These are phyloP conservation scores for Yamadazyma taylorii DNA, from an alignment of 1,139 yeast genomes.

Conservation along the genomic window DNA sequence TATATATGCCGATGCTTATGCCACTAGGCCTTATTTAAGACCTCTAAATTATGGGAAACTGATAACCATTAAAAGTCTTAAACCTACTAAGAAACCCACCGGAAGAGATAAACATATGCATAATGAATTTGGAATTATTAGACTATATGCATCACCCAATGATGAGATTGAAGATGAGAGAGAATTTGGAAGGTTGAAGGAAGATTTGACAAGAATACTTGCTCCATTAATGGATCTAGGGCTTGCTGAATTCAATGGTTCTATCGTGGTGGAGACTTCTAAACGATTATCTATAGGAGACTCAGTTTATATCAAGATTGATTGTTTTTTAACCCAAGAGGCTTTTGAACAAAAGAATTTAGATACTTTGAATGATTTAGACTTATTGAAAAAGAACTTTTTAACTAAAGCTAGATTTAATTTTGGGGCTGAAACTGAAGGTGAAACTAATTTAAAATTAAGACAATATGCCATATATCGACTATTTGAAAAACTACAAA, in stretches of 20 bases:
- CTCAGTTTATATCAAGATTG: slow-evolving; percentile 61
- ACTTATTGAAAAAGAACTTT: slow-evolving; percentile 8
- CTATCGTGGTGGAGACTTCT: slow-evolving; percentile 59
- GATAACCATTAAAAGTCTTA: slow-evolving; percentile 37
- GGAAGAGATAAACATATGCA: slow-evolving; percentile 21
- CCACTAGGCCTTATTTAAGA: slow-evolving; percentile 69
- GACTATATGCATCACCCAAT: slow-evolving; percentile 30
- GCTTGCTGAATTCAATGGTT: slow-evolving; percentile 56
- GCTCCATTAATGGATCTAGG: slow-evolving; percentile 64
- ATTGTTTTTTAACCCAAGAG: slow-evolving; percentile 54
- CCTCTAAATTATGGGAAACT: slow-evolving; percentile 53
- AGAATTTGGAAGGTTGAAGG: slow-evolving; percentile 79
- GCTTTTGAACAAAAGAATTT: slow-evolving; percentile 42
- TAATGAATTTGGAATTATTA: slow-evolving; percentile 30
- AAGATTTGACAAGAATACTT: slow-evolving; percentile 66
- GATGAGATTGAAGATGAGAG: slow-evolving; percentile 28
- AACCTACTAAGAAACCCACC: slow-evolving; percentile 29
- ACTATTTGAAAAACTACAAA: slow-evolving; percentile 50
- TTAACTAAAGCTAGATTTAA: slow-evolving; percentile 17
- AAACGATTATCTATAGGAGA: slow-evolving; percentile 71
- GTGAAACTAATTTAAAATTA: slow-evolving; percentile 52
- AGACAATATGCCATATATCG: slow-evolving; percentile 59
- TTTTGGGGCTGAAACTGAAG: slow-evolving; percentile 49
- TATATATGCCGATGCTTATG: slow-evolving; percentile 74
- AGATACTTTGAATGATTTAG: slow-evolving; percentile 12